phyloP scores from a whole-genome alignment of 2,329 filamentous ascomycete species.

The Colletotrichum australisinense region DNA sequence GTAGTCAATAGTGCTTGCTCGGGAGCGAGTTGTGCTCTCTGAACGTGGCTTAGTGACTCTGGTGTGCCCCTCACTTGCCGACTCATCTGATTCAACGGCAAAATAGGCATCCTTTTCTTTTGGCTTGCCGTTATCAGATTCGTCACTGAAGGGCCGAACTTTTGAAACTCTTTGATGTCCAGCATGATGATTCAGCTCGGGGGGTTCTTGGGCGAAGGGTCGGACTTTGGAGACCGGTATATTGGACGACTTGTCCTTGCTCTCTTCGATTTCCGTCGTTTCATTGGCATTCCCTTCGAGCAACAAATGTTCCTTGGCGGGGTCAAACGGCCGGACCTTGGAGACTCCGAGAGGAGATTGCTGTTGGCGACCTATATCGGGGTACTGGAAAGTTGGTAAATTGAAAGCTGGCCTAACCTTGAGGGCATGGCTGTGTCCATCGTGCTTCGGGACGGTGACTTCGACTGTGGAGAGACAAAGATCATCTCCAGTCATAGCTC shows the following conservation, averaged over 20 bases:
- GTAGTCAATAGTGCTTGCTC: conserved; percentile 45
- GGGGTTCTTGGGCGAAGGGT: conserved; percentile 14
- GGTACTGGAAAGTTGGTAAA: conserved; percentile 30
- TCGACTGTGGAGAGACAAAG: conserved; percentile 27
- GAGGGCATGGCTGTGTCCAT: conserved; percentile 39
- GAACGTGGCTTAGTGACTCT: conserved; percentile 5
- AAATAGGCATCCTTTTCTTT: background rate
- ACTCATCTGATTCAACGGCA: conserved; percentile 17
- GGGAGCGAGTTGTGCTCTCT: conserved; percentile 40
- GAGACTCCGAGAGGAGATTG: conserved; percentile 32
- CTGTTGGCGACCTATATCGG: conserved; percentile 7
- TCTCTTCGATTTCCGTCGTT: background rate
- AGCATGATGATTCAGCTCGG: conserved; percentile 27
- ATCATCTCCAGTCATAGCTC: conserved; percentile 31
- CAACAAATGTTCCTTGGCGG: conserved; percentile 13
- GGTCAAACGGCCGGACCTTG: conserved; percentile 38
- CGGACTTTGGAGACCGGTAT: conserved; percentile 28
- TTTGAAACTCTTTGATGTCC: conserved; percentile 29
- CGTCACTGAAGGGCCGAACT: conserved; percentile 18
- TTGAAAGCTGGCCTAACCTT: conserved; percentile 43
- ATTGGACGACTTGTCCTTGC: background rate
- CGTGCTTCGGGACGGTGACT: conserved; percentile 32
- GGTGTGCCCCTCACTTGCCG: conserved; percentile 6
- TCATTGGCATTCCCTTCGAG: background rate
- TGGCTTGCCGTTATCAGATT: background rate